These are phyloP conservation scores for Hypoxylon sp. DNA, from an alignment of 2,329 filamentous ascomycete species.

Conservation along the genomic window DNA sequence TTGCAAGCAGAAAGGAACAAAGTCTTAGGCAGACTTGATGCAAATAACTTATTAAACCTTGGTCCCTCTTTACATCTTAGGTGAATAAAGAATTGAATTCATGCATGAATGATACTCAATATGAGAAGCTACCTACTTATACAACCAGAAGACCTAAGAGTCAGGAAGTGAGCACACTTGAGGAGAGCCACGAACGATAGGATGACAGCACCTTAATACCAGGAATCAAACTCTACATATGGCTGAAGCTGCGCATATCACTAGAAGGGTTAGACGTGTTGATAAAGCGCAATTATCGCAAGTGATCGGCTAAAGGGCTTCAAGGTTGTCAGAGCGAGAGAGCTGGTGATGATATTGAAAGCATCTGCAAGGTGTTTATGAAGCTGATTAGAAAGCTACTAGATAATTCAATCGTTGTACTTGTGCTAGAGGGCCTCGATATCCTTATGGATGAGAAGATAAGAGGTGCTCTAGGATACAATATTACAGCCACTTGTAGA, in stretches of 20 bases:
- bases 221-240: too few relatives aligned
- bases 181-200: too few relatives aligned
- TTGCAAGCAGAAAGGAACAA: neutral
- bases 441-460: slow-evolving; percentile 20
- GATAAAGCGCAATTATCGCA: neutral
- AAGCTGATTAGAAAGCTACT: slow-evolving; percentile 9
- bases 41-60: slow-evolving; percentile 1
- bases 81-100: neutral
- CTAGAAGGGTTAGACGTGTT: neutral
- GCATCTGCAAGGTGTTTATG: slow-evolving; percentile 5
- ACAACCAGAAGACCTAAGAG: too few relatives aligned
- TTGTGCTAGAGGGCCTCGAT: slow-evolving; percentile 18
- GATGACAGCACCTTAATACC: too few relatives aligned
- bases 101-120: neutral
- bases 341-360: slow-evolving; percentile 9
- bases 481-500: slow-evolving; percentile 11
- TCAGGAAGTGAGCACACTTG: too few relatives aligned
- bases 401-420: slow-evolving; percentile 3
- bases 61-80: neutral
- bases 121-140: too few relatives aligned
- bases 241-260: neutral
- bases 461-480: neutral
- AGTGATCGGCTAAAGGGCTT: too few relatives aligned
- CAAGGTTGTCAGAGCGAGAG: too few relatives aligned
- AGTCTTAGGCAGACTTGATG: slow-evolving; percentile 7